Evolutionary conservation across 202 grass and related monocot species (phyloP).

Genomic region (Carex sylvatica): DNA sequence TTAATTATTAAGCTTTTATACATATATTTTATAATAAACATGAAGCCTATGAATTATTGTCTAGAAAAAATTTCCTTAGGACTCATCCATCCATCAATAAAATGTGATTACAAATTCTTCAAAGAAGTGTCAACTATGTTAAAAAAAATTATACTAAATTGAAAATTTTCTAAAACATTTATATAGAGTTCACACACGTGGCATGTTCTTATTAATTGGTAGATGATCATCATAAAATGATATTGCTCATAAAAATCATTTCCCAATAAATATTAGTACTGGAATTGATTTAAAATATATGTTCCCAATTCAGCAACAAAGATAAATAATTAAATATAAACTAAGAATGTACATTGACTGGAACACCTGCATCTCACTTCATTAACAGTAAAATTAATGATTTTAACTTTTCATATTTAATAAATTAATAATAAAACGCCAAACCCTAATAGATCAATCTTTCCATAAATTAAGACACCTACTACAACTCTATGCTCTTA

Average conservation of each 20-base stretch:
- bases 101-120: too few species aligned
- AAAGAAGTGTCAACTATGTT: too few species aligned
- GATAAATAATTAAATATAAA: neutral
- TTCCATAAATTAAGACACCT: slow-evolving; percentile 25
- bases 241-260: neutral
- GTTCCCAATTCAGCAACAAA: neutral
- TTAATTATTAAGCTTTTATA: too few species aligned
- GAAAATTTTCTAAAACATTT: neutral
- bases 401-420: neutral
- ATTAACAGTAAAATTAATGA: neutral
- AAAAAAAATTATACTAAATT: neutral
- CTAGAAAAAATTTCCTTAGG: too few species aligned
- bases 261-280: neutral
- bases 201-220: neutral
- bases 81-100: too few species aligned
- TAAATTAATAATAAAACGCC: neutral
- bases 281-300: neutral
- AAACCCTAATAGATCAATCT: slow-evolving; percentile 1
- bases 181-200: neutral
- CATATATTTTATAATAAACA: too few species aligned
- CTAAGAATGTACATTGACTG: neutral
- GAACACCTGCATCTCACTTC: slow-evolving; percentile 1
- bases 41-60: too few species aligned
- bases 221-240: neutral
- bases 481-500: slow-evolving; percentile 10